Base-by-base conservation (phyloP, 2,329 filamentous ascomycete species). In the Colletotrichum tofieldiae region DNA sequence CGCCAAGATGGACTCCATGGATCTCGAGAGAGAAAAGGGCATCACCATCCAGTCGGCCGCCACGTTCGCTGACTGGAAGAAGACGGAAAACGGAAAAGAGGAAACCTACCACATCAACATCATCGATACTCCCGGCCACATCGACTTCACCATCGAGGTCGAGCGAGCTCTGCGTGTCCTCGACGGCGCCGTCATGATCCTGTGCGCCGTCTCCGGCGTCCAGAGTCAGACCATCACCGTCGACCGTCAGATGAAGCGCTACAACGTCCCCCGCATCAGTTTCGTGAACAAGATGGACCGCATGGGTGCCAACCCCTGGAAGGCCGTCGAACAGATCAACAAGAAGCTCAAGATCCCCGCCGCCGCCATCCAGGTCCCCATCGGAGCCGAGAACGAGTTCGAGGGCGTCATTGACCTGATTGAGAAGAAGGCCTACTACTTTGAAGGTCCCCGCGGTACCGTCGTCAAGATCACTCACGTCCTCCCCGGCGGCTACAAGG, bases 271-370 rank as follows among this genome's bases (percentile, higher is more conserved):
- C 73, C 90, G 96, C 77, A 92, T 99, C 82, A 97, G 94, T 66
- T 99, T 99, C 80, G 91, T 99, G 81, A 99, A 99, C 87, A 99
- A 99, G 89, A 98, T 99, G 96, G 96, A 99, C 81, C 93, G 96
- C 76, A 98, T 98, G 93, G 96, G 96, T 72, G 94, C 96, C 75
- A 98, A 99, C 81, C 96, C 96, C 11, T 99, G 95, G 91, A 98
- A 97, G 85, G 95, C 95, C 11, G 92, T 99, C 69, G 96, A 99
- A 51, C 95, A 98, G 85, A 98, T 99, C 87, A 98, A 98, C 86
- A 90, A 92, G 78, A 99, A 99, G 85, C 90, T 99, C 74, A 95
- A 95, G 85, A 93, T 98, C 65, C 92, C 94, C 41, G 96, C 96
- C 43, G 96, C 96, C 16, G 96, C 96, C 23, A 89, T 99, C 54